A percentile compares a stretch with the other conserved stretches of the same genome.
phyloP scores from a whole-genome alignment of 2,329 filamentous ascomycete genomes.

The Botrytis porri region DNA sequence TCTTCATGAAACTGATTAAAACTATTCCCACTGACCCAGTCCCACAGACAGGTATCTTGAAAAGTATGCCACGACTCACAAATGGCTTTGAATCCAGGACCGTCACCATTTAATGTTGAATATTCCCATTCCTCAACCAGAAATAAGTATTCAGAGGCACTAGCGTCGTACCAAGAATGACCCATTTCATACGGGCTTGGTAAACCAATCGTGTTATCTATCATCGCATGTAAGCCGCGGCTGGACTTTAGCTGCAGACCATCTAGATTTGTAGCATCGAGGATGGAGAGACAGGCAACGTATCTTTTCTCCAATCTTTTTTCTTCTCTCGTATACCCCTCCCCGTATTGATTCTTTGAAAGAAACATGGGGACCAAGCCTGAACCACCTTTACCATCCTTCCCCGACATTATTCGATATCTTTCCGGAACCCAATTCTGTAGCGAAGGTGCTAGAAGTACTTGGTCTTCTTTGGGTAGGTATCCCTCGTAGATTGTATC shows the following conservation, averaged over 20 bases:
- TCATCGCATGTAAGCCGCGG: background rate
- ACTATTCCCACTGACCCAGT: background rate
- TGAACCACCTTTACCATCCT: background rate
- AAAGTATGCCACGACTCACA: conserved; percentile 4
- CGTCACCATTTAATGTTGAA: background rate
- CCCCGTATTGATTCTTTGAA: background rate
- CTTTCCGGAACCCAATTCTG: background rate
- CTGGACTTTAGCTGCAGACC: background rate
- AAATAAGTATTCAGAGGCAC: background rate
- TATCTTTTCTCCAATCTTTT: background rate
- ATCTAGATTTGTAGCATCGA: background rate
- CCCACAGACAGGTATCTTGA: background rate
- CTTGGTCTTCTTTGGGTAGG: background rate
- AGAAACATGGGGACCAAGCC: background rate
- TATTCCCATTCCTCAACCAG: background rate
- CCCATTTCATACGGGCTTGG: background rate
- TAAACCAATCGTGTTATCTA: background rate
- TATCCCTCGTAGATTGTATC: background rate
- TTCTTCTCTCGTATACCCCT: background rate
- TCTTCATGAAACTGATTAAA: background rate
- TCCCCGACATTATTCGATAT: background rate
- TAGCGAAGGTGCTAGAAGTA: background rate
- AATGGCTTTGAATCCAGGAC: background rate
- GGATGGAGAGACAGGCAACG: background rate
- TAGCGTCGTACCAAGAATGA: background rate